Evolutionary conservation across 139 green algal genomes (phyloP), one percentile per base, ranked within the genome.

Genomic region (Chlorella vulgaris): DNA sequence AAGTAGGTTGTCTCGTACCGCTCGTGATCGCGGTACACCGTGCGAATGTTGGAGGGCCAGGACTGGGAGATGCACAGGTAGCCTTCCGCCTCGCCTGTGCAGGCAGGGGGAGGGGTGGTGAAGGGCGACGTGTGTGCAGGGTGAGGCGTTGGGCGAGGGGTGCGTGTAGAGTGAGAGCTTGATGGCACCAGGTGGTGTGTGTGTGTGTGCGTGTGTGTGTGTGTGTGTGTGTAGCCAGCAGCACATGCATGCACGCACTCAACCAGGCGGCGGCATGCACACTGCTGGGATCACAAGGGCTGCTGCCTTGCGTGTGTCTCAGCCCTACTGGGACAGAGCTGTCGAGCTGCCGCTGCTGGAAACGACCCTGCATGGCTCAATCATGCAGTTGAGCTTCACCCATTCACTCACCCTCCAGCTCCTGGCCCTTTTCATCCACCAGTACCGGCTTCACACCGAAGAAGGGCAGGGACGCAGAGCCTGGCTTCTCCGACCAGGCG

Each of bases 361-460:
- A n/a, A n/a, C n/a, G n/a, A n/a, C n/a, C n/a, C n/a, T n/a, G n/a
- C n/a, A n/a, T n/a, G n/a, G n/a, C n/a, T n/a, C n/a, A n/a, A n/a
- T n/a, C n/a, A n/a, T n/a, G n/a, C n/a, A n/a, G n/a, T n/a, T n/a
- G n/a, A n/a, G n/a, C n/a, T n/a, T n/a, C n/a, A n/a, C n/a, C n/a
- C n/a, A n/a, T n/a, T n/a, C n/a, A n/a, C n/a, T n/a, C n/a, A 74
- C 86, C 86, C 69, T 89, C 65, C 24, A 92, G 76, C 85, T 95
- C 93, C 18, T 88, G 73, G 29, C 93, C 92, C 75, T 92, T 90
- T 80, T 98, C 93, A 70, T 98, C 91, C 76, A 99, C 78, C 40
- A 99, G 75, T 7, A 91, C 95, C 1, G 95, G 95, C 82, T 95
- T 68, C 42, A 99, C 97, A 58, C 96, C 96, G 76, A 99, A 98